A percentile compares a stretch with the other conserved stretches of the same genome.
phyloP scores from a whole-genome alignment of 1,139 yeast species.

The Kluyveromyces marxianus region DNA sequence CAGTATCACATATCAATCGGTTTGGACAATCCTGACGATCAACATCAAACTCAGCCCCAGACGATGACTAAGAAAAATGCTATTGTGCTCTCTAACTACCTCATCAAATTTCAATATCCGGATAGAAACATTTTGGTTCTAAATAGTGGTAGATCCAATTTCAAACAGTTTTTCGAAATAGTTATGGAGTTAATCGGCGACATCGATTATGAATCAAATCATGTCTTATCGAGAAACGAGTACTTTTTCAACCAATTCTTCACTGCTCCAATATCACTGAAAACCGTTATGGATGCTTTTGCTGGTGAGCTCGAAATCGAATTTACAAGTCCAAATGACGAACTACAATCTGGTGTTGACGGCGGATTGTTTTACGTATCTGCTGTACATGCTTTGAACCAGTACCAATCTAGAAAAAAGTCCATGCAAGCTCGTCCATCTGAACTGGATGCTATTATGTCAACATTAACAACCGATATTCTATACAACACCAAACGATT shows the following conservation, averaged over 20 bases:
- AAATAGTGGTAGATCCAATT: slow-evolving; percentile 53
- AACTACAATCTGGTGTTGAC: slow-evolving; percentile 34
- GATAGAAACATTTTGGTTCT: slow-evolving; percentile 52
- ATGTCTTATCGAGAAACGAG: slow-evolving; percentile 34
- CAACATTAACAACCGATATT: slow-evolving; percentile 59
- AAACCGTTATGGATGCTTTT: slow-evolving; percentile 48
- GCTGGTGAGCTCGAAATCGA: slow-evolving; percentile 45
- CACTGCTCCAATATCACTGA: slow-evolving; percentile 42
- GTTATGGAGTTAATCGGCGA: slow-evolving; percentile 69
- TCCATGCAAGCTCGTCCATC: slow-evolving; percentile 73
- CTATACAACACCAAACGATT: slow-evolving; percentile 57
- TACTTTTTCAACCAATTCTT: slow-evolving; percentile 45
- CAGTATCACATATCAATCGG: slow-evolving; percentile 62
- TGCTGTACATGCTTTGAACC: slow-evolving; percentile 59
- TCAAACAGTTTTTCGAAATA: slow-evolving; percentile 64
- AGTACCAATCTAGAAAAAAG: slow-evolving; percentile 62
- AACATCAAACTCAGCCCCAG: slow-evolving; percentile 52
- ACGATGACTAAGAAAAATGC: slow-evolving; percentile 46
- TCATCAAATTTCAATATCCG: slow-evolving; percentile 54
- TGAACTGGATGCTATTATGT: slow-evolving; percentile 69
- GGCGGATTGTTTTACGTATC: slow-evolving; percentile 68
- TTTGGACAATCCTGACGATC: slow-evolving; percentile 47
- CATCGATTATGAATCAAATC: slow-evolving; percentile 43
- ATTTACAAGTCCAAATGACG: slow-evolving; percentile 33
- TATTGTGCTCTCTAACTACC: slow-evolving; percentile 47